Base-by-base conservation (phyloP, 2,329 filamentous ascomycete species). In the Ophiostoma pallidulum region DNA sequence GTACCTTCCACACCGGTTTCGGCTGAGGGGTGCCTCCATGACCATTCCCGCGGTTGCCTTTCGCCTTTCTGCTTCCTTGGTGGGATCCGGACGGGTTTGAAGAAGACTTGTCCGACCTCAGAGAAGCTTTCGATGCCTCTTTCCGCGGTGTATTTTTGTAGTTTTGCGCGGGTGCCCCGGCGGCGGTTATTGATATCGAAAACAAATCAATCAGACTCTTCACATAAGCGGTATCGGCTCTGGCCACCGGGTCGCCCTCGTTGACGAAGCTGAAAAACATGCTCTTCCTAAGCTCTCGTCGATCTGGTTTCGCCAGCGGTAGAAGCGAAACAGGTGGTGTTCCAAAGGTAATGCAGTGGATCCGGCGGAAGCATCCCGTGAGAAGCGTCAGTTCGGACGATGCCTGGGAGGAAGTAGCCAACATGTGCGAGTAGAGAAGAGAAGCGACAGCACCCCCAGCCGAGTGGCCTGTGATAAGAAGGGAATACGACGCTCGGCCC, bases 291-390 rank as follows among this genome's bases (percentile, higher is more conserved):
- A 76, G 62, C 12, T 69, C 62, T 0, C 63, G 60, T 2, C 62
- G 63, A 4, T 71, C 56, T 0, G 84, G 80, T 54, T 77, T 84
- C 24, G 70, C 59, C 2, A 94, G 65, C 0, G 87, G 85, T 1
- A 84, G 69, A 1, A 89, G 70, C 18, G 80, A 84, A 2, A 94
- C 71, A 0, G 88, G 87, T 1, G 88, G 88, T 0, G 86, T 75
- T n/a, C 88, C 88, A 56, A 94, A 94, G 0, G 84, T 90, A 35
- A 94, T 70, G 64, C 88, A 94, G 63, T 94, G 87, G 3, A 94
- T 74, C 36, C 86, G 73, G 58, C 82, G 84, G 67, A 94, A 92
- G 63, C 73, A 81, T 2, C 72, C 73, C 0, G 83, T 80, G 4
- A 94, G 72, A 28, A 69, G 62, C 51, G 75, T 86, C 37, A 94